Evolutionary conservation across 1,139 yeast genomes (phyloP).

Genomic region (Scheffersomyces cryptocercus): DNA sequence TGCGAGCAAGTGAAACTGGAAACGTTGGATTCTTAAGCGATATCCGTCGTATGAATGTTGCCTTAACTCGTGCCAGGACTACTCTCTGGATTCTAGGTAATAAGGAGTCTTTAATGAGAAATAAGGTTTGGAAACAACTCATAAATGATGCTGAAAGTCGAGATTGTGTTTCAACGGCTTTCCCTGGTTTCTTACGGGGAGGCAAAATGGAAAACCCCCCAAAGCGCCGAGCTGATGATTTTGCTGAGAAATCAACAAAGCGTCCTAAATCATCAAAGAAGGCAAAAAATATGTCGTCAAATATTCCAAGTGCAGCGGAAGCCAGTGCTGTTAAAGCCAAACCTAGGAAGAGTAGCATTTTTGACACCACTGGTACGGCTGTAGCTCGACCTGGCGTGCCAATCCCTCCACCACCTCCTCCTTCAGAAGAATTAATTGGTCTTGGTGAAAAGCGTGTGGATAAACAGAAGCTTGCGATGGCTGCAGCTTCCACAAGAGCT

Average conservation of each 20-base stretch:
- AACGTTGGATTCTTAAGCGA: slow-evolving; percentile 90
- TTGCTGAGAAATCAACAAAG: background rate
- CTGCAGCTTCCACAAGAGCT: too few relatives aligned
- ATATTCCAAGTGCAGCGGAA: too few relatives aligned
- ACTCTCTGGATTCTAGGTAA: slow-evolving; percentile 94
- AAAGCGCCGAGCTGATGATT: too few relatives aligned
- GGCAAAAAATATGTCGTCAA: background rate
- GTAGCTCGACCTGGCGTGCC: background rate
- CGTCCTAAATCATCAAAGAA: slow-evolving; percentile 3
- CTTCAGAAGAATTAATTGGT: background rate
- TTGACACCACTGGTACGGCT: background rate
- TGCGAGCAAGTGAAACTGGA: slow-evolving; percentile 69
- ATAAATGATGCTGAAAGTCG: slow-evolving; percentile 63
- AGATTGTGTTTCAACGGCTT: slow-evolving; percentile 31
- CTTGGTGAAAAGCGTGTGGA: background rate
- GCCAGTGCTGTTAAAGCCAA: too few relatives aligned
- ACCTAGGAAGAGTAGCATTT: background rate
- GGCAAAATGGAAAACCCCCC: too few relatives aligned
- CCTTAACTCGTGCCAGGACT: slow-evolving; percentile 88
- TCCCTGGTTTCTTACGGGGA: slow-evolving; percentile 37
- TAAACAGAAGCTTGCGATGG: too few relatives aligned
- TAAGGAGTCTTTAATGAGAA: slow-evolving; percentile 57
- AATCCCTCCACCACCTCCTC: background rate
- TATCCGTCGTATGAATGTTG: slow-evolving; percentile 93
- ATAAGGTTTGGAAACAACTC: slow-evolving; percentile 69